Percentiles rank a stretch among this genome's conserved stretches.
Evolutionary conservation across 1,284 basidiomycete species (phyloP).

Genomic region (Paramarasmius palmivorus): DNA sequence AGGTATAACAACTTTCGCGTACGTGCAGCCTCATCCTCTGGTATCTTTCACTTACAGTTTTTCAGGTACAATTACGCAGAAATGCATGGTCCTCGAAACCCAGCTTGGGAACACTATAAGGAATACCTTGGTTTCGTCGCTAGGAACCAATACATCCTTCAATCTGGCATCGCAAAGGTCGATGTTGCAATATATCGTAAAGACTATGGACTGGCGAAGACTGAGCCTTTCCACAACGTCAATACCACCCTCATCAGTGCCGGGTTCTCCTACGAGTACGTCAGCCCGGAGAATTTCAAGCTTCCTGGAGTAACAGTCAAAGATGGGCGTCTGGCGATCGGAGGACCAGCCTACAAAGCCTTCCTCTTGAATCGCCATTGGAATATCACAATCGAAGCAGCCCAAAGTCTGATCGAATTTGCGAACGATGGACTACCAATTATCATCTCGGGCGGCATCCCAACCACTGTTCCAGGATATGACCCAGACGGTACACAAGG

Average conservation of each 20-base stretch:
- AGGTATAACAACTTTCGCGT: constrained; percentile 8
- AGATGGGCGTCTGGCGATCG: constrained; percentile 13
- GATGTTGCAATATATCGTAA: constrained; percentile 18
- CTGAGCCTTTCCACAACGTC: constrained; percentile 11
- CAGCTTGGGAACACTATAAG: constrained; percentile 19
- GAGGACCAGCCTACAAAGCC: constrained; percentile 21
- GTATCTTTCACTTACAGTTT: neutral
- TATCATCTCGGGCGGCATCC: constrained; percentile 13
- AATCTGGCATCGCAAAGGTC: constrained; percentile 17
- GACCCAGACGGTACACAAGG: constrained; percentile 14
- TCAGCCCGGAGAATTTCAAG: constrained; percentile 20
- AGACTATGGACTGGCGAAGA: constrained; percentile 13
- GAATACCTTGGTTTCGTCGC: constrained; percentile 18
- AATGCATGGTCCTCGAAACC: constrained; percentile 18
- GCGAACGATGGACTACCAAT: constrained; percentile 16
- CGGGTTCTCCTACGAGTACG: constrained; percentile 20
- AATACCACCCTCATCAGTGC: constrained; percentile 14
- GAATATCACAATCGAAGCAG: constrained; percentile 19
- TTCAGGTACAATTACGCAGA: constrained; percentile 12
- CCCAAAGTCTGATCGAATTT: constrained; percentile 13
- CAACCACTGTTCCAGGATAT: constrained; percentile 17
- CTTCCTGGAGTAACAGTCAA: constrained; percentile 18
- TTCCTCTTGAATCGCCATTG: constrained; percentile 14
- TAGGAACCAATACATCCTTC: constrained; percentile 18
- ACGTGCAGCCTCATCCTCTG: neutral